Evolutionary conservation across 768 basidiomycete species (phyloP).

Genomic region (Hydnomerulius pinastri): DNA sequence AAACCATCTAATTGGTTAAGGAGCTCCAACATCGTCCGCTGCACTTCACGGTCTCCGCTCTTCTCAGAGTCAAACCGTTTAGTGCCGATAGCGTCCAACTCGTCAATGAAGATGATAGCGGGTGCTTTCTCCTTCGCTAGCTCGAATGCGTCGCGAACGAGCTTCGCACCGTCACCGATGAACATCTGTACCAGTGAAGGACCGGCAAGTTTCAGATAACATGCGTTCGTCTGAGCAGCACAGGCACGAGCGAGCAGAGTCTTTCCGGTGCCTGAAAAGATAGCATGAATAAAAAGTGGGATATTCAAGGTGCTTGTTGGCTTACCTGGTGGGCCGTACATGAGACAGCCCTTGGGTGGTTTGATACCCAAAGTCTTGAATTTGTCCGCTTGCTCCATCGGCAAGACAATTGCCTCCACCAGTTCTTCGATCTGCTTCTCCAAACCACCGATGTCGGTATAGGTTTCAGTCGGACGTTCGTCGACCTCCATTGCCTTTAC

Average conservation of each 20-base stretch:
- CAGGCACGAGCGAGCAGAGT: slow-evolving; percentile 97
- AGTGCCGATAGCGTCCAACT: slow-evolving; percentile 97
- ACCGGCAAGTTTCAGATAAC: slow-evolving; percentile 96
- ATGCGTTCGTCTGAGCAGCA: slow-evolving; percentile 96
- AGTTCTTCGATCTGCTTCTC: slow-evolving; percentile 99
- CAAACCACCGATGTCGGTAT: slow-evolving; percentile 95
- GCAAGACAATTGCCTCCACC: slow-evolving; percentile 96
- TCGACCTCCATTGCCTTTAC: slow-evolving; percentile 99
- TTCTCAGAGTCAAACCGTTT: slow-evolving; percentile 99
- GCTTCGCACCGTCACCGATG: slow-evolving; percentile 98
- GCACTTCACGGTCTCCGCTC: slow-evolving; percentile 99
- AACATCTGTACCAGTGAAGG: slow-evolving; percentile 99
- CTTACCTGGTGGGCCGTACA: slow-evolving; percentile 97
- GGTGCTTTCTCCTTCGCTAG: slow-evolving; percentile 98
- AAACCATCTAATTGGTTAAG: slow-evolving; percentile 99
- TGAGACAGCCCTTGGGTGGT: slow-evolving; percentile 96
- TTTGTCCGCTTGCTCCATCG: slow-evolving; percentile 98
- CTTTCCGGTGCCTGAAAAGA: slow-evolving; percentile 81
- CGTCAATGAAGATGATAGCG: slow-evolving; percentile 99
- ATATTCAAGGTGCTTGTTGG: neutral
- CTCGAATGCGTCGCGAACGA: slow-evolving; percentile 97
- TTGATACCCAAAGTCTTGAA: slow-evolving; percentile 98
- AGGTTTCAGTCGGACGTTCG: slow-evolving; percentile 95
- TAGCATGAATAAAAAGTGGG: neutral
- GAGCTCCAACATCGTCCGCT: slow-evolving; percentile 98